Evolutionary conservation across 352 stramenopile genomes (phyloP), one percentile per base, ranked within the genome.

Genomic region (Pythium plurisporium): DNA sequence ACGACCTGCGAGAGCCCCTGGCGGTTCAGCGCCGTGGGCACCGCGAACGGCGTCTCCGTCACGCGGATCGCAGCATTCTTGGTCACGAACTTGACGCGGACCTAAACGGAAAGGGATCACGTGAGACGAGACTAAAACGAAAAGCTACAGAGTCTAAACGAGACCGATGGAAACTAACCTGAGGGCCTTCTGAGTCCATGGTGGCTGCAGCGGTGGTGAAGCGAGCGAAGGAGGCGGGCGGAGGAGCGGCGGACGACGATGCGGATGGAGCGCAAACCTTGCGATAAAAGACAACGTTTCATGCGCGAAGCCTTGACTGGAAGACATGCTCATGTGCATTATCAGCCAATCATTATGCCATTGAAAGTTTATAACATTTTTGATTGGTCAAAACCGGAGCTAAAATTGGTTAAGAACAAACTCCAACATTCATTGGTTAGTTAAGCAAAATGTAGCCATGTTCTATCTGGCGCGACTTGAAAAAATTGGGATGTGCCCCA

Each of bases 31-130:
- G 69, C 81, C 61, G 76, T 84, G 12, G 87, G 87, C 37, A 96
- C 86, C 5, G 87, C 87, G 59, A 96, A 93, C 52, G 87, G 84
- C 52, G 86, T 94, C 70, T 96, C 86, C 5, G 87, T 95, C 26
- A 96, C 87, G 55, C 86, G 78, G 64, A 96, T 91, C 27, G 83
- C 72, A 26, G 69, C 74, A 72, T 95, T 78, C 60, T 95, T 92
- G 25, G 87, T 96, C 45, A 95, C 79, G 65, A 96, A 96, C 55
- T 94, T 93, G 23, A 96, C 87, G 41, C 86, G 86, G 58, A 96
- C 74, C 84, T 95, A 51, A 27, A 25, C 5, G 8, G 17, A 20
- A 25, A 44, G 7, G n/a, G 14, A 20, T 17, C n/a, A 25, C 38
- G 31, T 29, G 38, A 11, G 37, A 26, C 30, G 29, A 40, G 36